Conservation (phyloP, 2,329 filamentous ascomycete species). For the Fusarium solani-melongenae region DNA sequence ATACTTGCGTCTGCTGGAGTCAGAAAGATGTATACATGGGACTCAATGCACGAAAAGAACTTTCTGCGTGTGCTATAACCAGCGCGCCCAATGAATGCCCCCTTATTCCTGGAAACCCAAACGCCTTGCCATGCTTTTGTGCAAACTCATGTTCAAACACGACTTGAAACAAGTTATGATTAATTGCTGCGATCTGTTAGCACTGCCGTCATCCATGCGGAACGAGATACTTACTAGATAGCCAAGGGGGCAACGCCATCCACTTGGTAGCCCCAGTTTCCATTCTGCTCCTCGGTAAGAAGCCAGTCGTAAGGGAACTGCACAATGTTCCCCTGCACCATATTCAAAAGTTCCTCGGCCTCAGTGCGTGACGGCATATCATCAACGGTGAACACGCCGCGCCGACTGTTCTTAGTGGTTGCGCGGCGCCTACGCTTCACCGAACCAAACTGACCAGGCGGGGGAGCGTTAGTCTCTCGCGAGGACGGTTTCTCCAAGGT, state of each 20-base stretch:
- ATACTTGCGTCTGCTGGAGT: slow-evolving; percentile 12
- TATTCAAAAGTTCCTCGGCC: slow-evolving; percentile 81
- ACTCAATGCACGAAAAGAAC: slow-evolving; percentile 21
- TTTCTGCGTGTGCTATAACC: slow-evolving; percentile 14
- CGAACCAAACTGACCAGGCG: slow-evolving; percentile 56
- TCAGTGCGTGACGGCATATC: slow-evolving; percentile 81
- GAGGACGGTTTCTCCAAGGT: slow-evolving; percentile 60
- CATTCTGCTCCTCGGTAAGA: slow-evolving; percentile 87
- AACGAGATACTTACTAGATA: slow-evolving; percentile 80
- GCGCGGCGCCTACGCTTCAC: slow-evolving; percentile 73
- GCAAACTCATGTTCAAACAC: slow-evolving; percentile 15
- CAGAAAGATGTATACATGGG: slow-evolving; percentile 32
- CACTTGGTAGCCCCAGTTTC: slow-evolving; percentile 97
- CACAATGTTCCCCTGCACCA: slow-evolving; percentile 90
- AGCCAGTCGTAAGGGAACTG: slow-evolving; percentile 98
- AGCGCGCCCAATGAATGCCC: slow-evolving; percentile 32
- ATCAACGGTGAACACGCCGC: slow-evolving; percentile 71
- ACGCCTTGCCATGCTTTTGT: slow-evolving; percentile 42
- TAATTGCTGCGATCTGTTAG: slow-evolving; percentile 51
- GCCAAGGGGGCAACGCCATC: slow-evolving; percentile 96
- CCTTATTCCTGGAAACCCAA: slow-evolving; percentile 16
- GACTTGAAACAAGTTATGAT: slow-evolving; percentile 14
- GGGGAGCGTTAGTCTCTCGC: slow-evolving; percentile 45
- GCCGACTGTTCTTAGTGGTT: slow-evolving; percentile 75
- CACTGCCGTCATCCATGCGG: neutral